Percentiles rank a stretch among this genome's conserved stretches.
Evolutionary conservation across 805 yeast genomes (phyloP).

Genomic region (Citeromyces nyonsensis): DNA sequence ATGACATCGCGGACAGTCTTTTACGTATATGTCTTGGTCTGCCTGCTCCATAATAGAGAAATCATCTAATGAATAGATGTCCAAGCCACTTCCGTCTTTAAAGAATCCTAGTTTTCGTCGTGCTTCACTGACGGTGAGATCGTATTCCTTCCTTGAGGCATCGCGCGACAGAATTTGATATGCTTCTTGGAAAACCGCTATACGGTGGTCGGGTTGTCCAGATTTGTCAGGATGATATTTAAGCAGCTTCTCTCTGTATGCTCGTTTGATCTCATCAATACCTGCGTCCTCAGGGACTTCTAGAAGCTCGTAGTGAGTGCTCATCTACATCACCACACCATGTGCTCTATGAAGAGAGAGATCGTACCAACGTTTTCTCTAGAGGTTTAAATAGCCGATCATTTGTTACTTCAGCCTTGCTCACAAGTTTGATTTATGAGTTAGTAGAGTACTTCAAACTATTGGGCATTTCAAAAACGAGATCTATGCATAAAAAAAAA

Average conservation of each 20-base stretch:
- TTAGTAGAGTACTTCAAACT: no score
- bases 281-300: conserved; percentile 25
- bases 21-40: conserved; percentile 17
- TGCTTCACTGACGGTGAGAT: conserved; percentile 21
- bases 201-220: conserved; percentile 8
- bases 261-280: conserved; percentile 30
- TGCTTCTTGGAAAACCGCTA: conserved; percentile 45
- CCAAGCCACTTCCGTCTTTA: conserved; percentile 54
- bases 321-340: no score
- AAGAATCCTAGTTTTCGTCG: conserved; percentile 8
- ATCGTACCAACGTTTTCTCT: no score
- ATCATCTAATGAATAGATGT: conserved; percentile 48
- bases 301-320: conserved; percentile 40
- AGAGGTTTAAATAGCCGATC: no score
- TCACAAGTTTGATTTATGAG: no score
- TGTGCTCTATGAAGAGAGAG: no score
- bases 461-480: no score
- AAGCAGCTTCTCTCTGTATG: conserved; percentile 49
- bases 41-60: conserved; percentile 23
- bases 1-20: conserved; percentile 57
- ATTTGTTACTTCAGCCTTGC: no score
- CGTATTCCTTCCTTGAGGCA: conserved; percentile 29
- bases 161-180: conserved; percentile 36
- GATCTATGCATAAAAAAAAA: no score
- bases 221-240: conserved; percentile 69